These are phyloP conservation scores for Ophiostoma piceae DNA, from an alignment of 2,329 filamentous ascomycete genomes.

Conservation along the genomic window DNA sequence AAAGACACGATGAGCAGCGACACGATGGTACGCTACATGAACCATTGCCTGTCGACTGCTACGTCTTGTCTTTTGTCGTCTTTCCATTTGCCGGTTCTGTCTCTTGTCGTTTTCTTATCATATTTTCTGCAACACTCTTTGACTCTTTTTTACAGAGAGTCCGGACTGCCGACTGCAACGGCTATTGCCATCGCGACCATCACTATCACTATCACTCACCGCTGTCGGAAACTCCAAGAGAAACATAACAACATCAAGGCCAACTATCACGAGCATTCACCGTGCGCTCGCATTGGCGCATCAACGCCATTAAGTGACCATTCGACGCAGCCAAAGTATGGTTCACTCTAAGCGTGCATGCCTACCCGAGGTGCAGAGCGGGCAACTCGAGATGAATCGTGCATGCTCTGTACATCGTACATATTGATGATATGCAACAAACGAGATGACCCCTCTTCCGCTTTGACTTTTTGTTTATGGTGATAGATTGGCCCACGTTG, in stretches of 20 bases:
- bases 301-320: too few relatives aligned
- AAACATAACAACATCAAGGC: too few relatives aligned
- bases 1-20: neutral
- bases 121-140: neutral
- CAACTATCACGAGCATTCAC: neutral
- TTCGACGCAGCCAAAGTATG: too few relatives aligned
- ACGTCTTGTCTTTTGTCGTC: neutral
- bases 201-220: neutral
- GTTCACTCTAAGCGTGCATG: neutral
- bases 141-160: neutral
- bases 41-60: neutral
- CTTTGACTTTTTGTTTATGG: neutral
- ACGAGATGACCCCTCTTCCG: neutral
- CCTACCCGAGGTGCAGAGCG: neutral
- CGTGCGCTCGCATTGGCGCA: constrained; percentile 3
- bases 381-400: neutral
- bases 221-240: neutral
- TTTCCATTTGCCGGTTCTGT: too few relatives aligned
- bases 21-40: neutral
- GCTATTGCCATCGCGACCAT: neutral
- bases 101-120: neutral
- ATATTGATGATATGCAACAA: neutral
- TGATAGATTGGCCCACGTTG: neutral
- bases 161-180: neutral
- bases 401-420: neutral